Evolutionary conservation across 1,284 basidiomycete genomes (phyloP).

Genomic region (Testicularia cyperi): DNA sequence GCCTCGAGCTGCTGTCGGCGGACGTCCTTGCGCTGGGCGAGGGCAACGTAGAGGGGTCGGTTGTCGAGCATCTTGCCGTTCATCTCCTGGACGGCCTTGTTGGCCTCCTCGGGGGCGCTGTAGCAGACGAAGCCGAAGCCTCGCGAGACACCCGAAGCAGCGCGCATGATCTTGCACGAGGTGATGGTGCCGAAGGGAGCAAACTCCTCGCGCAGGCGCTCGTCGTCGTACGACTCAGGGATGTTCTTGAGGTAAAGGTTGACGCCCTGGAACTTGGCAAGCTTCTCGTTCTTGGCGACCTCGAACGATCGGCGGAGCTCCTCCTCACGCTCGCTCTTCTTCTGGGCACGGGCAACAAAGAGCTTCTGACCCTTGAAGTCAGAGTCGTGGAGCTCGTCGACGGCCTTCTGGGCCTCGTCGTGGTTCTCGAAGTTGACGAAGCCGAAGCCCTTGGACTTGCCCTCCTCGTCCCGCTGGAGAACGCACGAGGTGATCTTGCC

Average conservation of each 20-base stretch:
- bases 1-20: conserved; percentile 98
- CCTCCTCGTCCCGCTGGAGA: conserved; percentile 74
- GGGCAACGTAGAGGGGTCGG: conserved; percentile 97
- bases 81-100: conserved; percentile 99
- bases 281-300: conserved; percentile 94
- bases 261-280: conserved; percentile 97
- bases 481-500: conserved; percentile 87
- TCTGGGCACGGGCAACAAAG: conserved; percentile 95
- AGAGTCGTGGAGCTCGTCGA: conserved; percentile 84
- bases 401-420: conserved; percentile 86
- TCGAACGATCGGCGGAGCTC: conserved; percentile 89
- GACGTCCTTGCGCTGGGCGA: conserved; percentile 97
- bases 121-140: conserved; percentile 99
- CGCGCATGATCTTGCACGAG: conserved; percentile 98
- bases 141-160: conserved; percentile 74
- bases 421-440: conserved; percentile 96
- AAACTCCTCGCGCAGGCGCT: conserved; percentile 68
- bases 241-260: conserved; percentile 99
- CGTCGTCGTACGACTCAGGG: conserved; percentile 60
- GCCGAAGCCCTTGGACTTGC: conserved; percentile 90
- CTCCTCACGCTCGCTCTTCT: conserved; percentile 97
- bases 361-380: conserved; percentile 87
- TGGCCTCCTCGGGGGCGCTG: conserved; percentile 96
- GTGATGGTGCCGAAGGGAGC: conserved; percentile 96
- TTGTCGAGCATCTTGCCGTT: conserved; percentile 99